phyloP scores from a whole-genome alignment of 257 asterid genomes.

The Solanum pimpinellifolium region DNA sequence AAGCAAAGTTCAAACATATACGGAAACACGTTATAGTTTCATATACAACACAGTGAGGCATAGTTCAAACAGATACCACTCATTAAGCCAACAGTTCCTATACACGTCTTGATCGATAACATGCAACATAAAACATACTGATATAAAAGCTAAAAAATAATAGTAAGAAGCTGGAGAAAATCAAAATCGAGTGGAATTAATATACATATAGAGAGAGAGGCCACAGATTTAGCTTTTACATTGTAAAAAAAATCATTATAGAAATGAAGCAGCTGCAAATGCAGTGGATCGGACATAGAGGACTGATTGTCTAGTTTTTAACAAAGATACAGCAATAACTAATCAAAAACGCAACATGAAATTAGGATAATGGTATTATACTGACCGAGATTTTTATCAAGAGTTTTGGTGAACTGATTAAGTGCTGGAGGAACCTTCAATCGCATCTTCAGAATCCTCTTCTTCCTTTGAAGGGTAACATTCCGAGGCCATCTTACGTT shows the following conservation, averaged over 20 bases:
- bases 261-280: background rate
- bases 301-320: background rate
- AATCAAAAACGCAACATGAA: background rate
- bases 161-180: background rate
- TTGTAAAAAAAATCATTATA: background rate
- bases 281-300: background rate
- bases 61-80: no score
- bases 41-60: background rate
- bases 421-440: slow-evolving; percentile 39
- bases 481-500: slow-evolving; percentile 26
- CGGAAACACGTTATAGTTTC: background rate
- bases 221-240: background rate
- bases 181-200: background rate
- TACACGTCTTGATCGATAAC: background rate
- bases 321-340: background rate
- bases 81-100: background rate
- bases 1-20: background rate
- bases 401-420: slow-evolving; percentile 37
- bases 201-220: no score
- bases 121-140: background rate
- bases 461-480: slow-evolving; percentile 27
- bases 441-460: slow-evolving; percentile 30
- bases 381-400: slow-evolving; percentile 34
- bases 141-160: background rate
- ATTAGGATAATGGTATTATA: background rate